Evolutionary conservation across 306 rosid species (phyloP), one percentile per base, ranked within the genome.

Genomic region (Pterocarpus macrocarpus): DNA sequence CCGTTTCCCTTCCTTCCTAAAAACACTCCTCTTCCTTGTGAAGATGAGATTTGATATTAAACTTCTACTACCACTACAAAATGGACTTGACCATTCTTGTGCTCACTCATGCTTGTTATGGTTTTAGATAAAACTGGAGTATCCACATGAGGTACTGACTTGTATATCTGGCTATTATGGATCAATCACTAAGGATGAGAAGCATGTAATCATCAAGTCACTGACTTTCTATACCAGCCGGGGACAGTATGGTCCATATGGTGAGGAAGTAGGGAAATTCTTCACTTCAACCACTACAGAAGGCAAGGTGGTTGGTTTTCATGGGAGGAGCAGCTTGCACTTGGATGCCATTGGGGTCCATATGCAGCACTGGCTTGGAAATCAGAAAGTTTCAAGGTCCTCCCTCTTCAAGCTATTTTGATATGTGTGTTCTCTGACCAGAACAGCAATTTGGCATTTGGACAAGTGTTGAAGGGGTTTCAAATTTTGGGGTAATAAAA

Each of bases 331-430:
- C 86, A 91, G 97, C 88, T 69, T 79, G 78, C 91, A 91, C 83
- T 88, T 95, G 88, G 97, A 95, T 80, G 95, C 99, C 75, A 87
- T 93, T 64, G 99, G 99, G 68, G 78, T 93, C 80, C 99, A 95
- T 44, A 95, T 90, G 97, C 97, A 95, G 70, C 97, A 95, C 64
- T 95, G 99, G 99, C 92, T 93, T 2, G 99, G 97, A 75, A 89
- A 58, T 77, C 92, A 91, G 71, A 90, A 84, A 81, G 58, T 73
- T 65, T 61, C 86, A 17, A 91, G 84, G 86, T 63, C 92, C 1
- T 91, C 89, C 28, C 75, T 87, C 74, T 95, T 93, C 88, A 95
- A 80, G 86, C 56, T 57, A 34, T 95, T 91, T 68, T 74, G 78
- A 79, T 72, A 32, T 35, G 33, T 35, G 33, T 68, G 68, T 3